Evolutionary conservation across 169 alveolate species (phyloP).

Genomic region (Plasmodium coatneyi): DNA sequence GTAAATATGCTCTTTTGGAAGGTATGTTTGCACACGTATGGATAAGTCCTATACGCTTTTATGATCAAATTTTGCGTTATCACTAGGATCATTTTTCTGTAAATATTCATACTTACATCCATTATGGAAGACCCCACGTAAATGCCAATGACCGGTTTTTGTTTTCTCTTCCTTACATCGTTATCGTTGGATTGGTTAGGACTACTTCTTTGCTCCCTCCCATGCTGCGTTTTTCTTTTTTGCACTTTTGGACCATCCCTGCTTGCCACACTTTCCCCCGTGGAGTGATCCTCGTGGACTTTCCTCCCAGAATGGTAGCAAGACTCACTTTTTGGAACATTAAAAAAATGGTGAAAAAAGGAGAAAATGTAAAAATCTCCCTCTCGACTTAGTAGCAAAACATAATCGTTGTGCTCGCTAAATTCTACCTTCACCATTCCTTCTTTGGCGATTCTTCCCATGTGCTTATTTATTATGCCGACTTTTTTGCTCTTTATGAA

Average conservation of each 20-base stretch:
- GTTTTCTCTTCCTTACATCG: not conserved
- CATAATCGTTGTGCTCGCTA: slow-evolving; percentile 62
- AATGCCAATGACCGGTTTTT: slow-evolving; percentile 43
- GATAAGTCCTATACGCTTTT: slow-evolving; percentile 50
- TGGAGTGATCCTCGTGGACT: slow-evolving; percentile 1
- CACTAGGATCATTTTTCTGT: slow-evolving; percentile 56
- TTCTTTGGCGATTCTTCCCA: slow-evolving; percentile 20
- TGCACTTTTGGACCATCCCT: not conserved
- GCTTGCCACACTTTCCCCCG: not conserved
- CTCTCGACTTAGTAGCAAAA: slow-evolving; percentile 8
- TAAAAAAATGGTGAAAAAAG: slow-evolving; percentile 63
- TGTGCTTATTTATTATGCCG: slow-evolving; percentile 12
- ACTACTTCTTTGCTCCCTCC: not conserved
- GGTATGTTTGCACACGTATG: slow-evolving; percentile 69
- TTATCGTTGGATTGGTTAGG: not conserved
- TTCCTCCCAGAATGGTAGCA: slow-evolving; percentile 57
- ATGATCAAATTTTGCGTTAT: slow-evolving; percentile 24
- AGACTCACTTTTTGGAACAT: slow-evolving; percentile 22
- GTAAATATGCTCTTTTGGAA: slow-evolving; percentile 47
- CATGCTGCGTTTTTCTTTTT: not conserved
- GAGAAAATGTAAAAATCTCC: slow-evolving; percentile 70
- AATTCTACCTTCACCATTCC: slow-evolving; percentile 65
- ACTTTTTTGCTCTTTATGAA: slow-evolving; percentile 25
- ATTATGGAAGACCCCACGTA: slow-evolving; percentile 35
- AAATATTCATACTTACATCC: slow-evolving; percentile 47